Base-by-base conservation (phyloP, 2,329 filamentous ascomycete genomes). In the Drechslera avenae region DNA sequence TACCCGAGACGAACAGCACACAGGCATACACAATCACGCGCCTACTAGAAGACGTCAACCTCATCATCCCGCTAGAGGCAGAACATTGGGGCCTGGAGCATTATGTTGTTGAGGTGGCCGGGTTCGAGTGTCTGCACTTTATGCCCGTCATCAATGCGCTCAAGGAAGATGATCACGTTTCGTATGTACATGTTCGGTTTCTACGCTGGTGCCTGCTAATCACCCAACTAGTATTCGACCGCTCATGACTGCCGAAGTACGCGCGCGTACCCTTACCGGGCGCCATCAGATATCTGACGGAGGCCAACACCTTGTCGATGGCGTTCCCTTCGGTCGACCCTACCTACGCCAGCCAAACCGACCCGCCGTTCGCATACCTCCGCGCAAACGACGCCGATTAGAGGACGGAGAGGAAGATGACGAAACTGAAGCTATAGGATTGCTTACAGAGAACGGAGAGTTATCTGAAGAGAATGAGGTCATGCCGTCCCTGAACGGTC, bases 111-210 rank as follows among this genome's bases (percentile, higher is more conserved):
- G 89, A 95, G 73, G 80, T 96, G 3, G 77, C 74, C 14, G 85
- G 83, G 37, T 97, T 90, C 60, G 93, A 97, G 74, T 94, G 90
- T 63, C 75, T 97, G 49, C 93, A 97, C 75, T 97, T 90, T 64
- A 87, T 90, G 69, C 79, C 83, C 16, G 81, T 96, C 5, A 78
- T 80, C 12, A 81, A 82, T 36, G 78, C 94, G 8, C 77, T 96
- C 50, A 88, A 89, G 60, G 87, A 93, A 43, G 91, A 94, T 46
- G 92, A 97, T 64, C 85, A 92, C 71, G 83, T 97, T 48, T 79
- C 89, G 88, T 91, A 77, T 64, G 86, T 79, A 14, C 3, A 5
- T 23, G 10, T 4, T 1, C 5, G 17, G 5, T 10, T 23, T 12
- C 17, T 19, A 16, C 13, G 9, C 32, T 14, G 8, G 8, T 37